Percentiles rank a stretch among this genome's conserved stretches.
phyloP scores from a whole-genome alignment of 2,329 filamentous ascomycete genomes.

The Diaporthe sp. region DNA sequence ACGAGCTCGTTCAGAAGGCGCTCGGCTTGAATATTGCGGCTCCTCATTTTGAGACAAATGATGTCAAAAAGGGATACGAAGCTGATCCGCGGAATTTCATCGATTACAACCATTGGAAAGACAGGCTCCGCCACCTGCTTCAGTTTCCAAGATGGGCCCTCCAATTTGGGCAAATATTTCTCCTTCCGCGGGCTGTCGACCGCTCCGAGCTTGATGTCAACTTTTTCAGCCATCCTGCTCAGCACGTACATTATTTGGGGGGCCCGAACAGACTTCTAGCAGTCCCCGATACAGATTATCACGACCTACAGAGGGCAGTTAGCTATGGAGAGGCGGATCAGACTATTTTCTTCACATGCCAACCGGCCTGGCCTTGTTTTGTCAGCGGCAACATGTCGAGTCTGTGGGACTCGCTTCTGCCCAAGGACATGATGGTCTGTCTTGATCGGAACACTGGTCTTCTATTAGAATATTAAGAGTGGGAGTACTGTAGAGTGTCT shows the following conservation, averaged over 20 bases:
- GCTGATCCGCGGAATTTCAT: background rate
- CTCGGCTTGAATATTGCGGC: background rate
- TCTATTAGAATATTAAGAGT: background rate
- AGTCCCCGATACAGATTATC: background rate
- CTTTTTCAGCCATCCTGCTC: no score
- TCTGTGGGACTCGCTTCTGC: background rate
- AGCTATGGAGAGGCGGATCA: background rate
- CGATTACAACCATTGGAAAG: background rate
- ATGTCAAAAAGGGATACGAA: background rate
- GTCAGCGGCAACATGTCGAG: background rate
- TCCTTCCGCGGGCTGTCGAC: background rate
- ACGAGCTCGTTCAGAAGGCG: no score
- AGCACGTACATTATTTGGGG: background rate
- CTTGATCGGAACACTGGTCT: background rate
- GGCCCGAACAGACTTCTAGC: background rate
- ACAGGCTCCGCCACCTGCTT: background rate
- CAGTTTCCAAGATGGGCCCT: background rate
- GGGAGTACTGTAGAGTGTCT: background rate
- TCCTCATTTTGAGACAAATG: background rate
- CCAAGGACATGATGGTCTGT: no score
- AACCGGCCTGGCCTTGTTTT: background rate
- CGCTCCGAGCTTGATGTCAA: no score
- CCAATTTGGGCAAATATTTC: background rate
- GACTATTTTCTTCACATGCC: background rate
- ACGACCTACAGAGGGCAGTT: background rate